Percentiles rank a stretch among this genome's conserved stretches.
These are phyloP conservation scores for Leishmania amazonensis DNA, from an alignment of 208 protist species.

Conservation along the genomic window DNA sequence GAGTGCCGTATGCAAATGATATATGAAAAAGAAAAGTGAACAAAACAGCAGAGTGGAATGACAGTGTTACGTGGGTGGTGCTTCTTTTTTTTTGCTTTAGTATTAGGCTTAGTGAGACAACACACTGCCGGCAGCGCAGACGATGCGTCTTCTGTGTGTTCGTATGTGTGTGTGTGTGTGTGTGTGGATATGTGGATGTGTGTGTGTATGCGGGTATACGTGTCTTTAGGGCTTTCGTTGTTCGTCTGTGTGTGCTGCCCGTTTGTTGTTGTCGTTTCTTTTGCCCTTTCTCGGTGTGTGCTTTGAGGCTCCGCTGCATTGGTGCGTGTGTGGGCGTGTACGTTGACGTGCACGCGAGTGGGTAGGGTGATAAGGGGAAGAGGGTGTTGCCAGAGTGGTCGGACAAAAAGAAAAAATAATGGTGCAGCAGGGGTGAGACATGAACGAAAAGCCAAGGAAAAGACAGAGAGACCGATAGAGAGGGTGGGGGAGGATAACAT, in stretches of 20 bases:
- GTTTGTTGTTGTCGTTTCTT: not conserved
- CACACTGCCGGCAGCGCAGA: not conserved
- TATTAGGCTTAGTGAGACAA: not conserved
- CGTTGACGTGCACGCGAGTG: not conserved
- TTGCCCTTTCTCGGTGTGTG: not conserved
- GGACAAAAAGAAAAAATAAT: not conserved
- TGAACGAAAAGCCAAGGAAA: not conserved
- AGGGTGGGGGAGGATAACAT: not conserved
- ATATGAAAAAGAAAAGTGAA: not conserved
- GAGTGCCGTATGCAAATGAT: not conserved
- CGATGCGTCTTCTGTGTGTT: not conserved
- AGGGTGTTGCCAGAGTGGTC: not conserved
- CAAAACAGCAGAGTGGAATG: not conserved
- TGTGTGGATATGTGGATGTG: not conserved
- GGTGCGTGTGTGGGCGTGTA: not conserved
- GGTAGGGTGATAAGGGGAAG: not conserved
- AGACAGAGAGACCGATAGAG: not conserved
- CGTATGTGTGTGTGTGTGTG: not conserved
- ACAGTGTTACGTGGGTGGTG: not conserved
- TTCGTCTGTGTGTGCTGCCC: not conserved
- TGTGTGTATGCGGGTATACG: not conserved
- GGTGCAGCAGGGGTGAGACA: not conserved
- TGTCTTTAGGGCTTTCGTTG: not conserved
- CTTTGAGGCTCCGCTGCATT: not conserved
- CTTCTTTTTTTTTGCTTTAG: not conserved